Base-by-base conservation (phyloP, 2,329 filamentous ascomycete genomes). In the Diplocarpon mali region DNA sequence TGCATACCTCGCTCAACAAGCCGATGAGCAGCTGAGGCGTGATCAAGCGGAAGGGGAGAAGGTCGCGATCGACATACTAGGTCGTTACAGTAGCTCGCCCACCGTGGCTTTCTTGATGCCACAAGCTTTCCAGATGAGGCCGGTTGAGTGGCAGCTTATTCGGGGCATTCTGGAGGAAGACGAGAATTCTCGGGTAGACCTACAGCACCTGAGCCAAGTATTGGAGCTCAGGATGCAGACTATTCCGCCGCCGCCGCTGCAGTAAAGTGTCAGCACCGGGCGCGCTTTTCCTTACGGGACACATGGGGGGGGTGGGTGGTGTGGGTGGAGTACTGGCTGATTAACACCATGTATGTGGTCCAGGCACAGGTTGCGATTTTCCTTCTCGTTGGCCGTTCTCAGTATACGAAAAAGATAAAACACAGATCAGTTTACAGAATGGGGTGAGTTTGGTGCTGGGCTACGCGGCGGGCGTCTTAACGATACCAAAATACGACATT, bases 61-160 rank as follows among this genome's bases (percentile, higher is more conserved):
- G 2, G 67, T 75, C 13, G 83, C 83, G 0, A 65, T 69, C 1
- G 73, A 81, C 47, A 73, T 85, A 1, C 69, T 87, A 0, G 83
- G 83, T 0, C 48, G 53, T 1, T 68, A 82, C 36, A 73, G 80
- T 11, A 69, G 68, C 16, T 75, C 76, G 13, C 76, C 81, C 0
- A 83, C 81, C 0, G 77, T 85, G 8, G 70, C 76, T 17, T 83
- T 87, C 54, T 66, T 89, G 4, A 67, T 87, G 36, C 75, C 78
- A 5, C 79, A 85, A 52, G 81, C 80, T 1, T 76, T 73, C 15
- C 73, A 75, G 40, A 85, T 84, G 69, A 72, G 79, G 37, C 69
- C 75, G n/a, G 67, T 74, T 13, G 85, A 93, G 59, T 82, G 92
- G 74, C 70, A 75, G 44, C 76, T 92, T 24, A 75, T 95, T 50